Base-by-base conservation (phyloP, 1,139 yeast species). In the Geotrichum aggregatum region DNA sequence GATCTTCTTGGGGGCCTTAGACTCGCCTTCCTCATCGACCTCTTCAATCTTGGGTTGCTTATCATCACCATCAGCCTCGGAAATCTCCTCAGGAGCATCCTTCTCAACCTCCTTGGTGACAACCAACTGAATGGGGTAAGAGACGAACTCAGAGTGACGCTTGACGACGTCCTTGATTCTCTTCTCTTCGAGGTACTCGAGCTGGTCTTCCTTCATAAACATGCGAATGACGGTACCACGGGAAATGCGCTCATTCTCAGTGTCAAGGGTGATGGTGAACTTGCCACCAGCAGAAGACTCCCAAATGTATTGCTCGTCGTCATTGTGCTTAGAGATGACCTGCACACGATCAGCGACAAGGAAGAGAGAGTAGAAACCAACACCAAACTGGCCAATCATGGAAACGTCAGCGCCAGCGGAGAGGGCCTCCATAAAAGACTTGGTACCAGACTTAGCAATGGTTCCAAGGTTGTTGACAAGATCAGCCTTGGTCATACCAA, bases 361-460 rank as follows among this genome's bases (percentile, higher is more conserved):
- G 87, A 94, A 94, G 66, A 92, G 81, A 55, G 99, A 92, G 86
- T 94, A 94, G 92, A 94, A 94, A 83, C 99, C 99, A 67, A 94
- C 98, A 88, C 99, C 99, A 79, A 94, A 94, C 78, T 94, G 98
- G 82, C 99, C 99, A 78, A 94, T 94, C 98, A 94, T 94, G 62
- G 98, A 89, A 62, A 94, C 97, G 75, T 94, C 99, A 61, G 98
- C 98, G 78, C 99, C 99, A 63, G 97, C 97, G 63, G 96, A 84
- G 64, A 92, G 82, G 63, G 98, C 98, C 78, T 94, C 98, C 98
- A 94, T 92, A 74, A 94, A 94, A 63, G 95, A 87, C 80, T 94
- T 94, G 68, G 99, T 94, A 78, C 98, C 99, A 63, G 98, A 94
- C 79, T 92, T 94, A 71, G 99, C 98, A 71, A 94, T 94, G 63